These are phyloP conservation scores for Fusarium subglutinans DNA, from an alignment of 2,329 filamentous ascomycete species.

Conservation along the genomic window DNA sequence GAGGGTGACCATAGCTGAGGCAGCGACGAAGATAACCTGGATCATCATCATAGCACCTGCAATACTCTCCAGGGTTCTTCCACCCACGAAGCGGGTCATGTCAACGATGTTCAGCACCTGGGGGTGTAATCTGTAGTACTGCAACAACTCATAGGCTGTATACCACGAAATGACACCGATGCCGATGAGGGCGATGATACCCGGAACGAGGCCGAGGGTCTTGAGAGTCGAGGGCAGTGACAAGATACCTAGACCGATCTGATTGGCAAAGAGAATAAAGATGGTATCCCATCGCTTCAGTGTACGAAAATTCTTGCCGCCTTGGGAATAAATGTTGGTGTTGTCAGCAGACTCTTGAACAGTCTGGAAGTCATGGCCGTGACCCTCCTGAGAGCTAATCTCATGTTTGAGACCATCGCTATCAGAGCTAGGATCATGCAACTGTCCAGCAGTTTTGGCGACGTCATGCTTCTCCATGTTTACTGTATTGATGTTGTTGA, in stretches of 20 bases:
- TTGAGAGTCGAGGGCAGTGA: constrained; percentile 76
- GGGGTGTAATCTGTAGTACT: constrained; percentile 73
- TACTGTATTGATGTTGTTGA: not conserved
- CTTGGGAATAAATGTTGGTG: constrained; percentile 33
- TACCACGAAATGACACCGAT: constrained; percentile 71
- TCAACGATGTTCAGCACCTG: constrained; percentile 75
- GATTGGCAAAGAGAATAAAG: constrained; percentile 39
- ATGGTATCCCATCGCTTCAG: constrained; percentile 38
- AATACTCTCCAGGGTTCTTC: constrained; percentile 16
- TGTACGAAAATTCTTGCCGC: constrained; percentile 38
- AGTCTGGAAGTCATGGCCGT: constrained; percentile 30
- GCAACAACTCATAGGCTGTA: constrained; percentile 57
- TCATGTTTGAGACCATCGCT: constrained; percentile 25
- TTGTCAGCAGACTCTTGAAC: constrained; percentile 26
- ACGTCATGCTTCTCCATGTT: constrained; percentile 16
- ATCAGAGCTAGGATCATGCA: constrained; percentile 25
- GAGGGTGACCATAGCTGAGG: constrained; percentile 27
- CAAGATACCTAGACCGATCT: constrained; percentile 55
- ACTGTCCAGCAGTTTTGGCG: constrained; percentile 1
- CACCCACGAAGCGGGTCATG: constrained; percentile 64
- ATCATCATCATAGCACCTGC: constrained; percentile 33
- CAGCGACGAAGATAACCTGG: constrained; percentile 31
- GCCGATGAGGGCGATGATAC: constrained; percentile 73
- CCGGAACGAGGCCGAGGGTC: constrained; percentile 71
- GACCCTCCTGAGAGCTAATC: not conserved